Evolutionary conservation across 768 basidiomycete genomes (phyloP), one percentile per base, ranked within the genome.

Genomic region (Boletus coccyginus): DNA sequence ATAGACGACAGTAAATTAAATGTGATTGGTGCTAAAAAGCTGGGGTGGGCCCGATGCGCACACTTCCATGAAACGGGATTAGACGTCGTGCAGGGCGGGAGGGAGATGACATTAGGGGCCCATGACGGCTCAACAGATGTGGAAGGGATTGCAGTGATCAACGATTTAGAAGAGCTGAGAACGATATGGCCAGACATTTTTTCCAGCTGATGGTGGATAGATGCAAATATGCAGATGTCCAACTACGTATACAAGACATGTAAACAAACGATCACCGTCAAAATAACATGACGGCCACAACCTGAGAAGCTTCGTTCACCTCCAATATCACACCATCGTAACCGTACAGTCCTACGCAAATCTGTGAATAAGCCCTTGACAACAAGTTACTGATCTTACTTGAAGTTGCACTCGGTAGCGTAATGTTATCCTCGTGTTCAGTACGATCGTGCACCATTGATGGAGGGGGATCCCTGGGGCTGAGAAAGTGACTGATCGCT

Each of bases 271-370:
- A 39, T 43, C 42, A n/a, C 32, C 39, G 41, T 80, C 63, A 88
- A 70, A 90, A 88, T 44, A 92, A 68, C 64, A 78, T 87, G 11
- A 93, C 85, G 32, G 86, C 77, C 17, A 87, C 81, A 29, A 94
- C 86, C 63, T 91, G 89, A 3, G 87, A 90, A 21, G 84, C 78
- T 60, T 90, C 87, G 12, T 88, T 84, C 13, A 88, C 87, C 63
- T 94, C 92, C 31, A 92, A 70, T 48, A 92, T 84, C 42, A 91
- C 81, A 24, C 92, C 91, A 56, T 92, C 86, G 63, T 90, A 92
- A 32, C 91, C 90, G 56, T 89, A 76, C 19, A 92, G 62, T 53
- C 61, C 60, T 67, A 53, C 53, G 24, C 45, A 7, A 51, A 19
- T 40, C 21, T 53, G 42, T 47, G 13, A 54, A 40, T 38, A 46